phyloP scores from a whole-genome alignment of 164 flowering plant genomes.

The Chloranthus sessilifolius region DNA sequence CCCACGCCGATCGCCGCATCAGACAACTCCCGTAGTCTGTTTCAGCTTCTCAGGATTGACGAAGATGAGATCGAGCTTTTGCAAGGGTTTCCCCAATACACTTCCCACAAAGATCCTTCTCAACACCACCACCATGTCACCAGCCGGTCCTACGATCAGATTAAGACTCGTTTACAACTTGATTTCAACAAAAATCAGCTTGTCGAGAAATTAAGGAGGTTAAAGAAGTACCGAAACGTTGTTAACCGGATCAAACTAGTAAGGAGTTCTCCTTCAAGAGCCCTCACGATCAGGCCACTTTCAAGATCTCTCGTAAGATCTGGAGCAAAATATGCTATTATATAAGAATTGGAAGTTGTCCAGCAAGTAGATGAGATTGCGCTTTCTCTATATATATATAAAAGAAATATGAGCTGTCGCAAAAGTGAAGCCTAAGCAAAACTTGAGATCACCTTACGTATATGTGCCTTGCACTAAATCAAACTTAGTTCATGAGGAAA shows the following conservation, averaged over 20 bases:
- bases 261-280: slow-evolving; percentile 74
- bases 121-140: slow-evolving; percentile 62
- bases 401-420: no score
- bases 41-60: slow-evolving; percentile 92
- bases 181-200: slow-evolving; percentile 95
- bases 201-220: slow-evolving; percentile 82
- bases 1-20: slow-evolving; percentile 19
- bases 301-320: slow-evolving; percentile 84
- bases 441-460: no score
- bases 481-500: no score
- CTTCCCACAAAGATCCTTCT: slow-evolving; percentile 36
- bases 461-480: no score
- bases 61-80: slow-evolving; percentile 96
- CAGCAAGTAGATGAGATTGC: no score
- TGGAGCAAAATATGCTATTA: no score
- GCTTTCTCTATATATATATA: no score
- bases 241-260: slow-evolving; percentile 51
- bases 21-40: slow-evolving; percentile 54
- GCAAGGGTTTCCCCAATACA: slow-evolving; percentile 75
- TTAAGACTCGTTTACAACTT: slow-evolving; percentile 70
- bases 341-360: no score
- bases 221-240: slow-evolving; percentile 87
- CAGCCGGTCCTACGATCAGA: slow-evolving; percentile 82
- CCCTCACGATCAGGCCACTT: slow-evolving; percentile 91
- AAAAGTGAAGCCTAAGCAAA: no score